Evolutionary conservation across 1,284 basidiomycete species (phyloP), one percentile per base, ranked within the genome.

Genomic region (Apiotrichum veenhuisii): DNA sequence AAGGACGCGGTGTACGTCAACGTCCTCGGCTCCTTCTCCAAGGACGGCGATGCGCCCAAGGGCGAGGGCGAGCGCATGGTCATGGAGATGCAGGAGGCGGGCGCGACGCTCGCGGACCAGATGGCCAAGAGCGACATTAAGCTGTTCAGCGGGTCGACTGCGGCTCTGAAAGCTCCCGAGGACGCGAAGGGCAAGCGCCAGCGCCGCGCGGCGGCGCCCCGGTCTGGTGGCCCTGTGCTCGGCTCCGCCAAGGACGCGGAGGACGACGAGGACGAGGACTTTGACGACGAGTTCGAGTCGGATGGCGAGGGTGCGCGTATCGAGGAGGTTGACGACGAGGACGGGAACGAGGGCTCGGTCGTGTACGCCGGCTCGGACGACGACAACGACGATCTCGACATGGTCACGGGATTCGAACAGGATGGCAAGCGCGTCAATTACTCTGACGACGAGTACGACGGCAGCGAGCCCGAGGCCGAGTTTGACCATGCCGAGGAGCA

Each of bases 1-100:
- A 98, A 98, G 76, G 96, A 98, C 70, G 92, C 94, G 0, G 94
- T 98, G 2, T 99, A 91, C 81, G 89, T 99, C 66, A 98, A 97
- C 70, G 94, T 98, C 3, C 90, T 91, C 4, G 96, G 96, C 1
- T 93, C 83, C 70, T 98, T 98, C 69, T 87, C 90, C 5, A 82
- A 87, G 56, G 73, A 77, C 47, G 76, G 75, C 42, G 76, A 75
- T 49, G 77, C 82, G 49, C 82, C 81, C 3, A 86, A 88, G 69
- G 87, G 94, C 14, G 95, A 98, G 77, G 96, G 95, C 15, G 94
- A 98, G 70, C 84, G 86, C 71, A 98, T 99, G 95, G 93, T 98
- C 15, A 89, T 97, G 82, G 88, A 91, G 70, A 80, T 99, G 15
- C 96, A 99, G 75, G 95, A 94, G 60, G 89, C 87, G 17, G 79